These are phyloP conservation scores for Cyberlindnera mycetangii DNA, from an alignment of 805 yeast species.

Conservation along the genomic window DNA sequence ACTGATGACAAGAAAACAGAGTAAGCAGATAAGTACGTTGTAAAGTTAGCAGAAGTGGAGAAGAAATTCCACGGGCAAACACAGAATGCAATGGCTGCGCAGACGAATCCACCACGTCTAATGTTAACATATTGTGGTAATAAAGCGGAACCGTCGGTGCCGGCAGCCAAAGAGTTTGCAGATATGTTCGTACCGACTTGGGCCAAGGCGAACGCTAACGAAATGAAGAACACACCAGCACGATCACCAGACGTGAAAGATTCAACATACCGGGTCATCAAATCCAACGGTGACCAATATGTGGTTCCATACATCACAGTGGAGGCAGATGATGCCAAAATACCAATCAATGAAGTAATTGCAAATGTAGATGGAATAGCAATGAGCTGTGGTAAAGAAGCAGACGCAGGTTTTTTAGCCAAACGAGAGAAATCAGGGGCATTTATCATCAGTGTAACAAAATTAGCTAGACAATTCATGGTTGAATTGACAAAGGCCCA, in stretches of 20 bases:
- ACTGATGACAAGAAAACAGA: constrained; percentile 80
- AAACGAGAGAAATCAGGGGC: constrained; percentile 90
- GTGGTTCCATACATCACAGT: constrained; percentile 63
- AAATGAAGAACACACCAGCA: constrained; percentile 76
- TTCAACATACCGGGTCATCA: constrained; percentile 57
- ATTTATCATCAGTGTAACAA: constrained; percentile 81
- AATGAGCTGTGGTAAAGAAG: constrained; percentile 54
- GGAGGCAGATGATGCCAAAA: constrained; percentile 80
- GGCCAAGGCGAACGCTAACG: constrained; percentile 69
- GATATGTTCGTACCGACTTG: constrained; percentile 78
- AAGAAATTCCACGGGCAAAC: constrained; percentile 85
- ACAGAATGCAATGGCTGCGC: constrained; percentile 67
- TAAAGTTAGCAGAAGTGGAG: constrained; percentile 66
- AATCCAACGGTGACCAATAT: constrained; percentile 80
- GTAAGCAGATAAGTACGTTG: constrained; percentile 78
- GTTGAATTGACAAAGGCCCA: constrained; percentile 83
- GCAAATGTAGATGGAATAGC: constrained; percentile 79
- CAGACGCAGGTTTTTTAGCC: constrained; percentile 53
- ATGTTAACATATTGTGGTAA: constrained; percentile 65
- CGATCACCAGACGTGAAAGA: constrained; percentile 55
- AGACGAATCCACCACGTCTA: constrained; percentile 77
- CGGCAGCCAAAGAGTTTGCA: constrained; percentile 70
- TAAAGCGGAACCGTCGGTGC: constrained; percentile 68
- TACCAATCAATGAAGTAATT: constrained; percentile 80
- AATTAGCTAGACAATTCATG: constrained; percentile 82